Evolutionary conservation across 163 green algal species (phyloP).

Genomic region (Chloromonas sp.): DNA sequence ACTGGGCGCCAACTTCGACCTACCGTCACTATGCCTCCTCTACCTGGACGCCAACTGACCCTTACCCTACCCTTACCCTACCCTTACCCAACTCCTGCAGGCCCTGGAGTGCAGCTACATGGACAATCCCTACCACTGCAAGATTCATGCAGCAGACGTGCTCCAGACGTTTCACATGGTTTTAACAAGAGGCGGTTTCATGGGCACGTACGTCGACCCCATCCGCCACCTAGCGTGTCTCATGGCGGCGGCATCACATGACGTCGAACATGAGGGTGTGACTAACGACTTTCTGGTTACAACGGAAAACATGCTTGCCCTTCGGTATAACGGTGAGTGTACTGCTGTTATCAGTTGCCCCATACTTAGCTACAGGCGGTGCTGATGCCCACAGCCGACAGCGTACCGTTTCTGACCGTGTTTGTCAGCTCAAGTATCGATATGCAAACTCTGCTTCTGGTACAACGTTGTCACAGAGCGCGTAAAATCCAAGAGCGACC

Average conservation of each 20-base stretch:
- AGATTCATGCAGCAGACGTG: constrained; percentile 42
- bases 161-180: constrained; percentile 36
- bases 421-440: too few relatives aligned
- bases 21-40: too few relatives aligned
- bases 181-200: constrained; percentile 13
- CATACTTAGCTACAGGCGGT: too few relatives aligned
- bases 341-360: too few relatives aligned
- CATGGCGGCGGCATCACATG: constrained; percentile 10
- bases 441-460: too few relatives aligned
- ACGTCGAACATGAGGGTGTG: background rate
- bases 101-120: background rate
- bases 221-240: constrained; percentile 20
- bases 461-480: too few relatives aligned
- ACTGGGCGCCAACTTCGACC: too few relatives aligned
- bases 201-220: constrained; percentile 13
- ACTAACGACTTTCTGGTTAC: constrained; percentile 26
- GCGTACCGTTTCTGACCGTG: too few relatives aligned
- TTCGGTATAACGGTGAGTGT: constrained; percentile 31
- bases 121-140: constrained; percentile 41
- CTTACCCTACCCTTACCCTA: too few relatives aligned
- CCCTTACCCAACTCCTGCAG: background rate
- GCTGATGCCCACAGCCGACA: too few relatives aligned
- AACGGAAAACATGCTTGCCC: constrained; percentile 14
- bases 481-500: too few relatives aligned
- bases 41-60: too few relatives aligned